These are phyloP conservation scores for Plasmodium blacklocki DNA, from an alignment of 169 alveolate species.

Conservation along the genomic window DNA sequence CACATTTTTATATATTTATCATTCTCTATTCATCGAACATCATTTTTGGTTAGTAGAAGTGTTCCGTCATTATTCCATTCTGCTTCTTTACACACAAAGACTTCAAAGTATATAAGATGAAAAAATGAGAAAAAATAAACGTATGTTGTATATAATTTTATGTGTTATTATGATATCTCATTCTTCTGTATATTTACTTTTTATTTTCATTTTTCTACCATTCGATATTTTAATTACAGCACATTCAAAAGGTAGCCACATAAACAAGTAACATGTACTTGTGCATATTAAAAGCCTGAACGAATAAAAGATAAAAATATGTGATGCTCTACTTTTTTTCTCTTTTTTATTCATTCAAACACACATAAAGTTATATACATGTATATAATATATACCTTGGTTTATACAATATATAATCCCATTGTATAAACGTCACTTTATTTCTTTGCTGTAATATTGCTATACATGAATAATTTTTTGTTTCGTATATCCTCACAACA, in stretches of 20 bases:
- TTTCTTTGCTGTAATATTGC: slow-evolving; percentile 45
- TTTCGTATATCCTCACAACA: slow-evolving; percentile 22
- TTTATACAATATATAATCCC: slow-evolving; percentile 38
- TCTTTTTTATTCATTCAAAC: neutral
- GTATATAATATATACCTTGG: slow-evolving; percentile 31
- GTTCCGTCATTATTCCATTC: slow-evolving; percentile 38
- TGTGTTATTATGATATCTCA: too few species aligned
- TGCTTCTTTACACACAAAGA: slow-evolving; percentile 19
- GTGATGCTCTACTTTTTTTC: too few species aligned
- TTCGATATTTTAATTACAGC: slow-evolving; percentile 27
- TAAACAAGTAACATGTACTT: slow-evolving; percentile 32
- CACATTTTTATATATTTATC: too few species aligned
- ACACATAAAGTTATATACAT: neutral
- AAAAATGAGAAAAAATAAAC: neutral
- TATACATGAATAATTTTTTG: slow-evolving; percentile 36
- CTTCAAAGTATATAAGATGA: neutral
- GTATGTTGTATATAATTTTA: neutral
- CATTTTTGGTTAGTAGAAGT: slow-evolving; percentile 24
- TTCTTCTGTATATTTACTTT: neutral
- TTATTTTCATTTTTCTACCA: slow-evolving; percentile 1
- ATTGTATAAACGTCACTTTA: slow-evolving; percentile 1
- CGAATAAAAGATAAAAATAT: neutral
- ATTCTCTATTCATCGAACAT: neutral
- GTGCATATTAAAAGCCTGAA: slow-evolving; percentile 54
- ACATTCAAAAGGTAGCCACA: slow-evolving; percentile 60